Evolutionary conservation across 495 filamentous ascomycete genomes (phyloP), one percentile per base, ranked within the genome.

Genomic region (Talaromyces ruber): DNA sequence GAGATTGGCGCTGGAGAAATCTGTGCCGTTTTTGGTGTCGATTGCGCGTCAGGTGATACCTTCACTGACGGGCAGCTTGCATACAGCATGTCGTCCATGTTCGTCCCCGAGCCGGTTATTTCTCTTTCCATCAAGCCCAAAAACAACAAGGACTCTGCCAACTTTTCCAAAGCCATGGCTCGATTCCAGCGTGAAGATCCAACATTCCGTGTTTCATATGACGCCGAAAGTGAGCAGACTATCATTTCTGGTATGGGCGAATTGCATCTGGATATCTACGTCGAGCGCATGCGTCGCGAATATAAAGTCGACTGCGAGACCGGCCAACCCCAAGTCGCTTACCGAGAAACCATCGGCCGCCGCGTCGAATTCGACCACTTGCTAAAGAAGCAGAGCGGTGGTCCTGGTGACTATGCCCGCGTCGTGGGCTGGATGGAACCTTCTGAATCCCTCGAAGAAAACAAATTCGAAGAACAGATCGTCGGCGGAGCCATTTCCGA

Each of bases 171-270:
- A 81, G 95, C 95, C 66, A 98, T 99, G 86, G 91, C 92, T 66
- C 91, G 95, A 65, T 99, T 99, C 86, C 94, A 97, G 79, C 86
- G 95, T 60, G 95, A 99, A 76, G 95, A 99, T 66, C 95, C 95
- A 9, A 99, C 95, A 24, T 99, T 99, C 85, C 86, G 95, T 50
- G 91, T 98, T 50, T 88, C 89, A 63, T 90, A 95, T 68, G 95
- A 99, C 68, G 76, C 80, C 37, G 95, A 99, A 77, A 89, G 85
- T 65, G 85, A 93, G 65, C 89, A 99, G 78, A 97, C 93, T 54
- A 94, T 99, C 72, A 98, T 99, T 72, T 93, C 89, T 50, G 95
- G 95, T 56, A 99, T 99, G 95, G 95, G 95, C 64, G 95, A 99
- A 72, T 74, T 99, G 62, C 95, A 99, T 74, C 83, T 99, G 25